These are phyloP conservation scores for Sporodiniella umbellata DNA, from an alignment of 371 early-diverging fungal species.

Conservation along the genomic window DNA sequence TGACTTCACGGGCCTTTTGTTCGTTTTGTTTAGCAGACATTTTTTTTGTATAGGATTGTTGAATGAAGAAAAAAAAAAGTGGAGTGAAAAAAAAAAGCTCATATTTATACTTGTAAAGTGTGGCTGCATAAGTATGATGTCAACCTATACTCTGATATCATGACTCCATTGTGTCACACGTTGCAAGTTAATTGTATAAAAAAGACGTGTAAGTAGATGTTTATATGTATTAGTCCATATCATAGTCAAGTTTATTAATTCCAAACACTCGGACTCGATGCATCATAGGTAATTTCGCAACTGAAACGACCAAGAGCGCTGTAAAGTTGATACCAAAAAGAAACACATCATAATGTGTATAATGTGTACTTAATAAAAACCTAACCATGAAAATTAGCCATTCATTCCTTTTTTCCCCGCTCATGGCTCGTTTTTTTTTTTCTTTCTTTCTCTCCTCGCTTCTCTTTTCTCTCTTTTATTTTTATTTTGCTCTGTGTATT, in stretches of 20 bases:
- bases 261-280: constrained; percentile 95
- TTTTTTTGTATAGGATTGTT: too few species aligned
- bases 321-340: constrained; percentile 87
- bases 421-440: too few species aligned
- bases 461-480: too few species aligned
- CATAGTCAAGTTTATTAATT: constrained; percentile 63
- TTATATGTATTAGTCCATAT: neutral
- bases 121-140: neutral
- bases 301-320: constrained; percentile 75
- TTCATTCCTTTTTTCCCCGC: too few species aligned
- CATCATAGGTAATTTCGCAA: constrained; percentile 94
- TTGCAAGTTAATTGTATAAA: too few species aligned
- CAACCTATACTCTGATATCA: neutral
- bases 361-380: constrained; percentile 92
- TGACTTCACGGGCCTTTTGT: constrained; percentile 15
- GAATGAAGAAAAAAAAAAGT: neutral
- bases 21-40: constrained; percentile 7
- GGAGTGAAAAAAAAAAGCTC: neutral
- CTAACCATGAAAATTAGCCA: too few species aligned
- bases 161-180: neutral
- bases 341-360: constrained; percentile 87
- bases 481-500: neutral
- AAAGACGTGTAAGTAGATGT: neutral
- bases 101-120: neutral
- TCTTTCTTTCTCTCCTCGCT: too few species aligned